Base-by-base conservation (phyloP, 345 rosid species). In the Reutealis trisperma region DNA sequence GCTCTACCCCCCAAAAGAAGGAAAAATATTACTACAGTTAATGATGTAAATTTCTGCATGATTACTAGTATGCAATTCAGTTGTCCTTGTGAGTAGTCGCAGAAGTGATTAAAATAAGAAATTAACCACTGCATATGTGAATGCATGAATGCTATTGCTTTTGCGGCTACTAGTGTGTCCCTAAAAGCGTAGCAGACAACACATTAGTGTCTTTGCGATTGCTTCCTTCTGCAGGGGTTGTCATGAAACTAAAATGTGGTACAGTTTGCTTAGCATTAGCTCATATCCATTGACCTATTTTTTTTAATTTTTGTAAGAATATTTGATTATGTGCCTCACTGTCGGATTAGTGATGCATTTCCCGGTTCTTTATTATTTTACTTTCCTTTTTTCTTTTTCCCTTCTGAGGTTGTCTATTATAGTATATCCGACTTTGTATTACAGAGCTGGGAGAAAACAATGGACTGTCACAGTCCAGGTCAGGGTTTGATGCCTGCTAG, bases 401-500 rank as follows among this genome's bases (percentile, higher is more conserved):
- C 8, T 19, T 18, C n/a, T 16, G 45, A 25, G 25, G 70, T 66
- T 66, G 16, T 18, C 59, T 66, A 62, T 24, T 6, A 54, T 62
- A 15, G 34, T 69, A 30, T 57, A 19, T 78, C 19, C 15, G 59
- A 49, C 70, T 18, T 74, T 77, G 13, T 21, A 25, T 75, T 55
- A 64, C 42, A 95, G 99, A 93, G 98, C 82, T 95, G 99, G 99
- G 97, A 93, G 92, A 95, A 95, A 83, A 95, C 99, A 49, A 89
- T 95, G 91, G 99, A 95, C 74, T 93, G 98, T 71, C 86, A 95
- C 78, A 95, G 98, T 74, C 99, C 99, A 59, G 97, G 99, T 73
- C 98, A 93, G 79, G 99, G 99, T 62, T 73, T 93, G 82, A 95
- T 95, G 99, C 99, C 99, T 63, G 93, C 96, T 59, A 93, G 97